phyloP scores from a whole-genome alignment of 164 flowering plant genomes.

The Malania oleifera region DNA sequence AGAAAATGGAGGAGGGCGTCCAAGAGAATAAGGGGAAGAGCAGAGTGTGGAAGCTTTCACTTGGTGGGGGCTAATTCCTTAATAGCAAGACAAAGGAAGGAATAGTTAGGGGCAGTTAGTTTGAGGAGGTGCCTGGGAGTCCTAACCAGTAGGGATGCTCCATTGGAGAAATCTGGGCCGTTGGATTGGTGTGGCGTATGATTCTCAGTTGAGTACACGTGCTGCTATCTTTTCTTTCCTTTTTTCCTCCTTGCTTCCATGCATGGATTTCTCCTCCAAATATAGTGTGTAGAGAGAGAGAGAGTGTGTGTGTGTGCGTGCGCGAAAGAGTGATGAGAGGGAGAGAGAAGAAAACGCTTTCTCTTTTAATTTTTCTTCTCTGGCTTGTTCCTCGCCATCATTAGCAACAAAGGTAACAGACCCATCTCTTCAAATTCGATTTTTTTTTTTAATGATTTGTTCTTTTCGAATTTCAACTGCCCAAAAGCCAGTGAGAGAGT shows the following conservation, averaged over 20 bases:
- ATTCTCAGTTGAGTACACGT: slow-evolving; percentile 64
- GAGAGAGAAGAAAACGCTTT: slow-evolving; percentile 17
- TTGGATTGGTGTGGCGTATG: slow-evolving; percentile 43
- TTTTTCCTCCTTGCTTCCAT: slow-evolving; percentile 62
- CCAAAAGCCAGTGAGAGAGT: slow-evolving; percentile 15
- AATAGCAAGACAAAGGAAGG: slow-evolving; percentile 61
- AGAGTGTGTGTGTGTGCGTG: background rate
- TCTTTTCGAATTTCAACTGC: slow-evolving; percentile 31
- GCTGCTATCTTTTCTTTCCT: slow-evolving; percentile 33
- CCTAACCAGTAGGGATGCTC: slow-evolving; percentile 21
- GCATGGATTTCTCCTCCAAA: slow-evolving; percentile 90
- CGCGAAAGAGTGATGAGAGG: slow-evolving; percentile 19
- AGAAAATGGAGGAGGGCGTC: background rate
- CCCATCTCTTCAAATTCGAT: slow-evolving; percentile 20
- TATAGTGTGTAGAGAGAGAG: slow-evolving; percentile 13
- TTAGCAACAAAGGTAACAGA: slow-evolving; percentile 31
- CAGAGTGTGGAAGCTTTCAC: slow-evolving; percentile 37
- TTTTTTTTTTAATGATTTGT: no score
- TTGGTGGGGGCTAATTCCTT: slow-evolving; percentile 20
- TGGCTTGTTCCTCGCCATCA: slow-evolving; percentile 34
- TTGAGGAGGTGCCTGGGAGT: slow-evolving; percentile 8
- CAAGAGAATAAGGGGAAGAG: slow-evolving; percentile 26
- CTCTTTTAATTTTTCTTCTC: slow-evolving; percentile 16
- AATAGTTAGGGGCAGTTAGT: slow-evolving; percentile 42
- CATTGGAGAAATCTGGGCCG: slow-evolving; percentile 23